Base-by-base conservation (phyloP, 1,284 basidiomycete species). In the Malassezia vespertilionis region DNA sequence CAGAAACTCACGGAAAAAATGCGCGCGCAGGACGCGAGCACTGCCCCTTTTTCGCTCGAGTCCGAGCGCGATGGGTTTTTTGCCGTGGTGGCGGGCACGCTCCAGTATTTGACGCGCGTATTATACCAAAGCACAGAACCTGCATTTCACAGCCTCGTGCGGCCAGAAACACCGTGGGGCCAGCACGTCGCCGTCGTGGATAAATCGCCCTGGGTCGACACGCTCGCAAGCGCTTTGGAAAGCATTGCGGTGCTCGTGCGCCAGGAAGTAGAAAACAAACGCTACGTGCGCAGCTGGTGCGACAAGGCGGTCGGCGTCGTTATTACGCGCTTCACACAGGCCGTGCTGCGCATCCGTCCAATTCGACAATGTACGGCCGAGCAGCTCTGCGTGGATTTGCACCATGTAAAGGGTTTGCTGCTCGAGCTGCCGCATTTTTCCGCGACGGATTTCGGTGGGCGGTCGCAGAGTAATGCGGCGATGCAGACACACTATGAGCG, bases 1-100 rank as follows among this genome's bases (percentile, higher is more conserved):
- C 85, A 91, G 57, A 86, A 86, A 62, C 80, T 96, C 34, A 80
- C 81, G 49, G 81, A 84, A 50, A 86, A 86, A 65, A 80, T 95
- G 43, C 76, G 58, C 49, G 76, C 79, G 0, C 80, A 82, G 31
- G 83, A 79, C 65, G 82, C 80, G 60, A 82, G 84, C 23, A 80
- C 80, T 44, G 24, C 24, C 14, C 37, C 42, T 8, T 75, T 97
- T 31, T 82, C 82, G 2, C 79, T 97, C 39, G 84, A 90, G 57
- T 74, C 78, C 0, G 89, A 97, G 69, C 78, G 83, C 39, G 88
- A 95, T 48, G 74, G 84, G 9, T 97, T 97, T 73, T 40, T 46
- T 28, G 54, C 56, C 8, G 42, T 67, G 20, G 51, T 64, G 2
- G 51, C 66, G 22, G 56, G 55, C 14, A 56, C 58, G 7, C 53